A percentile compares a stretch with the other conserved stretches of the same genome.
These are phyloP conservation scores for Clonostachys rhizophaga DNA, from an alignment of 2,329 filamentous ascomycete species.

Conservation along the genomic window DNA sequence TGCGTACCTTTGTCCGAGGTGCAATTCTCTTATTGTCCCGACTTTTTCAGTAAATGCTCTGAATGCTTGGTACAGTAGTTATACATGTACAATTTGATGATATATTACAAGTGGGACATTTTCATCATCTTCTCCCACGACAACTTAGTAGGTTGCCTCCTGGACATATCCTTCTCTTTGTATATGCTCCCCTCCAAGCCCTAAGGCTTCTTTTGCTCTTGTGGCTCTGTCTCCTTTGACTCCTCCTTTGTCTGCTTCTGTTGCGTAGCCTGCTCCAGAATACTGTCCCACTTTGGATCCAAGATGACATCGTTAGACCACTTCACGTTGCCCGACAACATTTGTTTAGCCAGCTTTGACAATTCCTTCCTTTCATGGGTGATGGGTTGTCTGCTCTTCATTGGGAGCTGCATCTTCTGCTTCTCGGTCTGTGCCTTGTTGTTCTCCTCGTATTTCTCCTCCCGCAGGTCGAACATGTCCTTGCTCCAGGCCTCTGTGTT, in stretches of 20 bases:
- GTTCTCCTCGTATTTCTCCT: slow-evolving; percentile 41
- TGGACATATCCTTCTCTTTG: background rate
- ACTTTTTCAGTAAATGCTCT: background rate
- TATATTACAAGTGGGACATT: background rate
- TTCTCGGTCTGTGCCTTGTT: slow-evolving; percentile 31
- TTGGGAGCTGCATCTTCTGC: slow-evolving; percentile 24
- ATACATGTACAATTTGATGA: slow-evolving; percentile 1
- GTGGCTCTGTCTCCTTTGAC: slow-evolving; percentile 8
- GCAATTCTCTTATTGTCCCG: too few relatives aligned
- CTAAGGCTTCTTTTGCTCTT: slow-evolving; percentile 1
- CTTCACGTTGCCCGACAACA: slow-evolving; percentile 54
- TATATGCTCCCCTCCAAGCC: slow-evolving; percentile 1
- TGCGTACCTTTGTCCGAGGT: background rate
- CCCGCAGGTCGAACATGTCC: slow-evolving; percentile 47
- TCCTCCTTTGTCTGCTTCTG: slow-evolving; percentile 12
- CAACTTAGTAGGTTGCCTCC: background rate
- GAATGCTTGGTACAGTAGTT: slow-evolving; percentile 1
- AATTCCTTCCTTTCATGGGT: slow-evolving; percentile 38
- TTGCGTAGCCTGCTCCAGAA: slow-evolving; percentile 16
- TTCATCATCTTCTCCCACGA: slow-evolving; percentile 1
- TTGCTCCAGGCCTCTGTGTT: slow-evolving; percentile 62
- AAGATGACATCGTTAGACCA: slow-evolving; percentile 50
- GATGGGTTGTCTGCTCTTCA: slow-evolving; percentile 34
- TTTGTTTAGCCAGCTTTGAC: slow-evolving; percentile 58
- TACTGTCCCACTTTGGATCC: slow-evolving; percentile 40